Evolutionary conservation across 2,329 filamentous ascomycete genomes (phyloP).

Genomic region (Thielaviopsis ethacetica): DNA sequence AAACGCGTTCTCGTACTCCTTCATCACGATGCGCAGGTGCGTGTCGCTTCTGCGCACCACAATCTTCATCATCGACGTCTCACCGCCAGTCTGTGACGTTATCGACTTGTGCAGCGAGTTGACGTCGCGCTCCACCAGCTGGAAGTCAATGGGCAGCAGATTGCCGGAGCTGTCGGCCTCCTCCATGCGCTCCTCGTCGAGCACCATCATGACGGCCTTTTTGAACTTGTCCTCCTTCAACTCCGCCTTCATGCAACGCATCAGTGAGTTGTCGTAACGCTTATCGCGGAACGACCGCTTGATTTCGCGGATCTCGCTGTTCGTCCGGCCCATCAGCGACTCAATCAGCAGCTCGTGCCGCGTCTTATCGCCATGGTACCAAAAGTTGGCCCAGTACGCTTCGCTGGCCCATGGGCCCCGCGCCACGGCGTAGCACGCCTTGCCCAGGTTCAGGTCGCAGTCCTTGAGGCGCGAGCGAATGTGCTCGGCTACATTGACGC

Average conservation of each 20-base stretch:
- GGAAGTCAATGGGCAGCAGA: constrained; percentile 37
- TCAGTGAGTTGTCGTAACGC: constrained; percentile 69
- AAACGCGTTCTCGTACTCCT: constrained; percentile 58
- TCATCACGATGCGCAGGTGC: constrained; percentile 67
- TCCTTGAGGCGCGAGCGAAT: constrained; percentile 64
- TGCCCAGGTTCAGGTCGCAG: constrained; percentile 61
- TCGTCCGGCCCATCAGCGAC: constrained; percentile 74
- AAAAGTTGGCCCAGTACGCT: constrained; percentile 96
- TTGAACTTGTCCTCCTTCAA: constrained; percentile 95
- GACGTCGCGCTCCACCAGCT: constrained; percentile 54
- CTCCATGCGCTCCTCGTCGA: constrained; percentile 73
- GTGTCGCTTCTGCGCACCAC: constrained; percentile 64
- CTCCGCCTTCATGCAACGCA: constrained; percentile 79
- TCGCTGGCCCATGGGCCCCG: constrained; percentile 85
- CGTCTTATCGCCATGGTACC: constrained; percentile 79
- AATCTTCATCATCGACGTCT: constrained; percentile 74
- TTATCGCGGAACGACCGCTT: constrained; percentile 83
- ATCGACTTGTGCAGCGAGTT: constrained; percentile 52
- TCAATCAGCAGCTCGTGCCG: constrained; percentile 85
- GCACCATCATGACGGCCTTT: constrained; percentile 63
- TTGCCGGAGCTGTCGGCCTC: constrained; percentile 53
- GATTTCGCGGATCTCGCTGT: constrained; percentile 73
- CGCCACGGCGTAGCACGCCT: constrained; percentile 78
- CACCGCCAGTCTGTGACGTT: constrained; percentile 62
- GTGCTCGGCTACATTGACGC: constrained; percentile 74